Evolutionary conservation across 2,329 filamentous ascomycete species (phyloP).

Genomic region (Paracoccidioides lutzii): DNA sequence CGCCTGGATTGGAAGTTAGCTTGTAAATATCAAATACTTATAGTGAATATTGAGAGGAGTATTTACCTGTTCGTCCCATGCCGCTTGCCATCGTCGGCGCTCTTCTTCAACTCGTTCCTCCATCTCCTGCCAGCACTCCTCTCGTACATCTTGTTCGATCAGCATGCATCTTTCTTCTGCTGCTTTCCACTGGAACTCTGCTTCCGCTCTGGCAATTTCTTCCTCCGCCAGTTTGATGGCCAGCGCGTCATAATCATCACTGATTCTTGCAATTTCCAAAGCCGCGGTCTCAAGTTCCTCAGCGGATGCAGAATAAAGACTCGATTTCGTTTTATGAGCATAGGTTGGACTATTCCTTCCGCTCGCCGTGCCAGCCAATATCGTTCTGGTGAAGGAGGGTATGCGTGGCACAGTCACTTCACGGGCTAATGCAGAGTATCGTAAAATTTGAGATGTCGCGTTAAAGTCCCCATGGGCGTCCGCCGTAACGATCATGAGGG

Average conservation of each 20-base stretch:
- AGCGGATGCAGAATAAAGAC: slow-evolving; percentile 26
- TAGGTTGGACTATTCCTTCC: slow-evolving; percentile 10
- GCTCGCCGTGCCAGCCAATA: slow-evolving; percentile 33
- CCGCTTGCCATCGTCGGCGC: slow-evolving; percentile 66
- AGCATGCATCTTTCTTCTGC: slow-evolving; percentile 53
- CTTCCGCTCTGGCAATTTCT: slow-evolving; percentile 53
- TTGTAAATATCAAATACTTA: slow-evolving; percentile 3
- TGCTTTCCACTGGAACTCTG: slow-evolving; percentile 59
- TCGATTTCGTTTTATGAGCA: slow-evolving; percentile 28
- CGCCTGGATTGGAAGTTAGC: slow-evolving; percentile 16
- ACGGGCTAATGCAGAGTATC: slow-evolving; percentile 82
- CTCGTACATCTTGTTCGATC: slow-evolving; percentile 71
- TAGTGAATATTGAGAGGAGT: neutral
- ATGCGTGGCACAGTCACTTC: slow-evolving; percentile 86
- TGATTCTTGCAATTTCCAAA: slow-evolving; percentile 66
- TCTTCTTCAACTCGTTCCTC: slow-evolving; percentile 64
- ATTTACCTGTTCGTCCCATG: slow-evolving; percentile 57
- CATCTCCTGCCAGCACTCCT: slow-evolving; percentile 80
- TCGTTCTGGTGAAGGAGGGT: slow-evolving; percentile 66
- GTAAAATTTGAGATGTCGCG: slow-evolving; percentile 86
- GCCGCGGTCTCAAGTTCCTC: slow-evolving; percentile 73
- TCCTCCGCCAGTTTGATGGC: slow-evolving; percentile 58
- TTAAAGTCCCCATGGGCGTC: slow-evolving; percentile 92
- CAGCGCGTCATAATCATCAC: slow-evolving; percentile 63
- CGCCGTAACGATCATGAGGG: slow-evolving; percentile 91